Conservation (phyloP, 2,329 filamentous ascomycete genomes). For the Penicillium oxalicum region DNA sequence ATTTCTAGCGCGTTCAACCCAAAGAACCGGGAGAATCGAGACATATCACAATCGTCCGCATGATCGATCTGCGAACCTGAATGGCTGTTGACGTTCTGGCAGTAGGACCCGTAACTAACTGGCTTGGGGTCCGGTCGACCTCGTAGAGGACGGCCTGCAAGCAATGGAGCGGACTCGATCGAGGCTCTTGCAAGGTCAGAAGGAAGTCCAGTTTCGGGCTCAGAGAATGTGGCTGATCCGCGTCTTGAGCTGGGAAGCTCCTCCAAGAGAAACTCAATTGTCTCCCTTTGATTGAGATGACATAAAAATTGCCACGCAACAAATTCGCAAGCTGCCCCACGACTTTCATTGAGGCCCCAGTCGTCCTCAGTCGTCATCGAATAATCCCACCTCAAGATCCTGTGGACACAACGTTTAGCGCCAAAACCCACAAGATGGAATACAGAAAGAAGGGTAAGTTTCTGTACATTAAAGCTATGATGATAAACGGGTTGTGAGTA, state of each 20-base stretch:
- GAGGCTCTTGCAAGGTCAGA: slow-evolving; percentile 11
- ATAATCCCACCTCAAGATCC: slow-evolving; percentile 55
- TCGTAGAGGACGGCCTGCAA: slow-evolving; percentile 21
- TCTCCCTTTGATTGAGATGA: slow-evolving; percentile 50
- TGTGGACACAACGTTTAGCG: slow-evolving; percentile 18
- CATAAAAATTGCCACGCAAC: slow-evolving; percentile 58
- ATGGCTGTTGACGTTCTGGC: slow-evolving; percentile 11
- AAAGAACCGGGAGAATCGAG: slow-evolving; percentile 62
- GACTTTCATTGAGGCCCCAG: slow-evolving; percentile 50
- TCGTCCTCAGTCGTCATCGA: slow-evolving; percentile 47
- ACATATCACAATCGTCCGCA: slow-evolving; percentile 50
- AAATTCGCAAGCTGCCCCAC: slow-evolving; percentile 55
- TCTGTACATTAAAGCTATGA: slow-evolving; percentile 49
- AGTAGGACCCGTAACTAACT: slow-evolving; percentile 37
- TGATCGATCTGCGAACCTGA: slow-evolving; percentile 38
- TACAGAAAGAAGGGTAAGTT: not conserved
- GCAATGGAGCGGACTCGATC: slow-evolving; percentile 25
- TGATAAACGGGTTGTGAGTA: slow-evolving; percentile 40
- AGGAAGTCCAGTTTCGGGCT: slow-evolving; percentile 17
- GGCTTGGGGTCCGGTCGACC: slow-evolving; percentile 22
- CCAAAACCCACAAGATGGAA: not conserved
- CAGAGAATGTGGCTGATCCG: slow-evolving; percentile 14
- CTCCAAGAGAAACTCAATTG: slow-evolving; percentile 52
- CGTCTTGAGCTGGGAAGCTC: slow-evolving; percentile 39
- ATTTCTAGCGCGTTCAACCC: slow-evolving; percentile 83